Evolutionary conservation across 1,284 basidiomycete species (phyloP), one percentile per base, ranked within the genome.

Genomic region (Rhodotorula sp.): DNA sequence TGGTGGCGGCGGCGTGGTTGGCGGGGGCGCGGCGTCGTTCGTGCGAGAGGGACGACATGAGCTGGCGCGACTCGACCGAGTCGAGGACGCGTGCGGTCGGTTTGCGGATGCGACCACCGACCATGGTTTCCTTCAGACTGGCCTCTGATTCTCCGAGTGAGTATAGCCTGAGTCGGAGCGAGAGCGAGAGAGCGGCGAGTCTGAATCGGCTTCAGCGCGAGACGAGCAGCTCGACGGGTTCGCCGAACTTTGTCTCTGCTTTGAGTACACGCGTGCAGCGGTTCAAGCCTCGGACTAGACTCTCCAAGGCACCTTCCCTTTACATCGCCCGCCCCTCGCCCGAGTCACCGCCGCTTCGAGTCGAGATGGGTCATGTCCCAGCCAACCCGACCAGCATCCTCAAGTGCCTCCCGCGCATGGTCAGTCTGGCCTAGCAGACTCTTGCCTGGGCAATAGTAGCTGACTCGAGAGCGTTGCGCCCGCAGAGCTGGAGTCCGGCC

Each of bases 401-500:
- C 34, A 72, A 73, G 49, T 68, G 68, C 59, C 71, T 76, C 8
- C 75, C 75, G 46, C 66, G 75, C 8, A 76, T 76, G 75, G 73
- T 73, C 34, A 63, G 74, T 43, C 46, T 5, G 46, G 5, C 48
- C 14, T 43, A 14, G 46, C 43, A 47, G n/a, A 8, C 21, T n/a
- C 18, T 5, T 7, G 3, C 4, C 21, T 23, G 49, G 18, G 18
- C 49, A 14, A 12, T 12, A 51, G 49, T 23, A 20, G 49, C 57
- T 57, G 29, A 29, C 5, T 34, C 43, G 43, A 20, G 10, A 31
- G 20, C 20, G 15, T 5, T n/a, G 12, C n/a, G 7, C 58, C 34
- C 48, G 71, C 82, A 93, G 92, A 91, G 89, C 82, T 98, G 95
- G 95, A 85, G 85, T 18, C 84, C 86, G 0, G 84, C 84, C 69